Base-by-base conservation (phyloP, 1,284 basidiomycete genomes). In the Puccinia horiana region DNA sequence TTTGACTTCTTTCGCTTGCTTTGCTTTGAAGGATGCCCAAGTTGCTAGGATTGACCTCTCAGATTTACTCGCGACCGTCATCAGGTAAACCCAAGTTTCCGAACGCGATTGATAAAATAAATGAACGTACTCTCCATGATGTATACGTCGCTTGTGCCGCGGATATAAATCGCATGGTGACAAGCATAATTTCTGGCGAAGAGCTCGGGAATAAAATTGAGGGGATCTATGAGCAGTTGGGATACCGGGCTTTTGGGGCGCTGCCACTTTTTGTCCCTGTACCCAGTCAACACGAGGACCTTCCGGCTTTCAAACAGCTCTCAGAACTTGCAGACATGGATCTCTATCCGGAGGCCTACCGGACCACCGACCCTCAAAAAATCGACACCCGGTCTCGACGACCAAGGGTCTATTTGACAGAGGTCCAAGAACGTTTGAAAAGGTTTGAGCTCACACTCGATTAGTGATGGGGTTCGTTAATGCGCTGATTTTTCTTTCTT, bases 321-420 rank as follows among this genome's bases (percentile, higher is more conserved):
- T 42, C 67, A 44, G 67, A 69, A 69, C 44, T 69, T 16, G 37
- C 67, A 9, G 67, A 69, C 16, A 29, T 44, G 18, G 37, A 44
- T 32, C 67, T 69, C 2, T 69, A 69, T 40, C 23, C 67, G 37
- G 67, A 69, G 37, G 44, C 67, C 20, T 69, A 69, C 67, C 35
- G 20, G 20, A 40, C 40, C 11, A 69, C 37, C 20, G 67, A 69
- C 4, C 44, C 67, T 4, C 8, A 69, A 47, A 69, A 44, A 14
- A 44, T 18, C 8, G 67, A 69, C 35, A 47, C 37, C 42, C 44
- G 37, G 11, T 44, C 67, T 11, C 40, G 67, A 32, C 37, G 67
- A 29, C 67, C 67, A 44, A 69, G 67, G 40, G 67, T 69, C 12
- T 69, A 69, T 47, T 47, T 69, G 67, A 47, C 20, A 42, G 67